A percentile compares a stretch with the other conserved stretches of the same genome.
Evolutionary conservation across 352 stramenopile genomes (phyloP).

Genomic region (Pythium monospermum): DNA sequence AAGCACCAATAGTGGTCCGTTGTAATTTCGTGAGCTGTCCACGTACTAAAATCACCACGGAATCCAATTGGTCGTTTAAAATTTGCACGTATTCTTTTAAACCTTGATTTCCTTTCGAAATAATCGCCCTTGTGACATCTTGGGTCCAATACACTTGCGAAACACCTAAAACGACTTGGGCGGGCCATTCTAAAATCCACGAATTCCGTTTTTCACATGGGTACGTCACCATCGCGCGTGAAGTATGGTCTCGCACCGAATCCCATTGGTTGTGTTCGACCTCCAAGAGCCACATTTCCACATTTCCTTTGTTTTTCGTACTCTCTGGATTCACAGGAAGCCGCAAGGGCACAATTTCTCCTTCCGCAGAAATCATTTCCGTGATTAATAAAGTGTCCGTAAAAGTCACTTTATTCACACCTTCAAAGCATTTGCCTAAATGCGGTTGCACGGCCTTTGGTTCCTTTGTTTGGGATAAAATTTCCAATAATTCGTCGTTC

Average conservation of each 20-base stretch:
- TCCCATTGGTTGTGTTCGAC: slow-evolving; percentile 91
- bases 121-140: slow-evolving; percentile 87
- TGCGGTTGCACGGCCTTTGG: slow-evolving; percentile 90
- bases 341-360: slow-evolving; percentile 85
- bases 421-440: slow-evolving; percentile 89
- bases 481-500: slow-evolving; percentile 94
- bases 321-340: slow-evolving; percentile 88
- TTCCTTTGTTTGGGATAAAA: slow-evolving; percentile 92
- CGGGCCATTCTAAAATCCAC: slow-evolving; percentile 93
- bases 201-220: slow-evolving; percentile 59
- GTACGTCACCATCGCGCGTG: slow-evolving; percentile 86
- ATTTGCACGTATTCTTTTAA: slow-evolving; percentile 75
- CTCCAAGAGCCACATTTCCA: slow-evolving; percentile 93
- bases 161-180: slow-evolving; percentile 90
- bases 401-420: slow-evolving; percentile 90
- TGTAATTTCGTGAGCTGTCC: slow-evolving; percentile 89
- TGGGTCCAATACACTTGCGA: slow-evolving; percentile 94
- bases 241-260: slow-evolving; percentile 88
- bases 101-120: slow-evolving; percentile 50
- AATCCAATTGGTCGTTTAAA: slow-evolving; percentile 86
- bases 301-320: slow-evolving; percentile 91
- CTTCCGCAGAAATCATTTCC: slow-evolving; percentile 92
- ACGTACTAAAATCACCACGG: slow-evolving; percentile 90
- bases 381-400: slow-evolving; percentile 90
- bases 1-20: slow-evolving; percentile 88